A percentile compares a stretch with the other conserved stretches of the same genome.
Evolutionary conservation across 2,329 filamentous ascomycete genomes (phyloP).

Genomic region (Epichloe uncinata): DNA sequence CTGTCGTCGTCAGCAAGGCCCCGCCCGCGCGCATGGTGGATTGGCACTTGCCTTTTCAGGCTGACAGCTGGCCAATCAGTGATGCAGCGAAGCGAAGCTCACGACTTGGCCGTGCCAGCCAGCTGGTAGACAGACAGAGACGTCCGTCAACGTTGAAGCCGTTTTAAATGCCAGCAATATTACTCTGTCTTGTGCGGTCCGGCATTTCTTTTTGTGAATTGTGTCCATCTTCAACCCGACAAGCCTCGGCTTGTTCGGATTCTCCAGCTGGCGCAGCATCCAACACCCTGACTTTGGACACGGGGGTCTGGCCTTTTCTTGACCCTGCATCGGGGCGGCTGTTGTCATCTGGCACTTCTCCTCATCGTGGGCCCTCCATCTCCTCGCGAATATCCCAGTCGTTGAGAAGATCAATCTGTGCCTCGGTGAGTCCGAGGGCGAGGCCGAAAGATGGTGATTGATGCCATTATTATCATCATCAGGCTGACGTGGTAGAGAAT

Average conservation of each 20-base stretch:
- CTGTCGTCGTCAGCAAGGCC: no score
- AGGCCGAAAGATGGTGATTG: neutral
- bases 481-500: no score
- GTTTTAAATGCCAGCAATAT: no score
- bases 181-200: neutral
- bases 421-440: neutral
- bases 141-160: neutral
- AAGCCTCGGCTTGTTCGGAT: neutral
- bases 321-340: no score
- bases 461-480: neutral
- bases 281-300: neutral
- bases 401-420: no score
- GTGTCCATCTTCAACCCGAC: neutral
- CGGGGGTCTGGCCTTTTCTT: no score
- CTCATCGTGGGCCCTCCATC: no score
- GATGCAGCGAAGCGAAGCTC: slow-evolving; percentile 1
- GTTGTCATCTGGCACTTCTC: no score
- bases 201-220: neutral
- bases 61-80: slow-evolving; percentile 1
- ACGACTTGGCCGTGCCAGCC: no score
- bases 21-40: no score
- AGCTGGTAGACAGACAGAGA: no score
- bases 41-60: neutral
- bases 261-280: neutral
- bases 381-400: neutral